Base-by-base conservation (phyloP, 2,329 filamentous ascomycete species). In the Cladophialophora carrionii region DNA sequence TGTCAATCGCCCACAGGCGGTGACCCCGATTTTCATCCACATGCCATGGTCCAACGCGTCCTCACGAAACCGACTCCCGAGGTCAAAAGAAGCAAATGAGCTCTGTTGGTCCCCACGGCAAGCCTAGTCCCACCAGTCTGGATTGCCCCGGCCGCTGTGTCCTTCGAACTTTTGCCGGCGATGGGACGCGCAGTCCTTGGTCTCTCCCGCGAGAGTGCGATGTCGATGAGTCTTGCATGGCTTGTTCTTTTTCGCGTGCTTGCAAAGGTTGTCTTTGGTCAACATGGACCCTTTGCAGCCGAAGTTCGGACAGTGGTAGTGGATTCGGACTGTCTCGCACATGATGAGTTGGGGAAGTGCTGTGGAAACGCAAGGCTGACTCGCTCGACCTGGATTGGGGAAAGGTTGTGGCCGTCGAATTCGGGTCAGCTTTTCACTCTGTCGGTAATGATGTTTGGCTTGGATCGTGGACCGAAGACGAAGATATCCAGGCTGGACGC, bases 271-370 rank as follows among this genome's bases (percentile, higher is more conserved):
- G 29, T 54, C 46, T 52, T 61, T 37, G 6, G 41, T 34, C 43
- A 57, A 46, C 9, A 46, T 54, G 37, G 29, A 43, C 2, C 65
- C 65, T 52, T 64, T 67, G 61, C 65, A 67, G 43, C 54, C 62
- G 32, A 49, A 46, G 24, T 53, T 48, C 2, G 62, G 53, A 51
- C 65, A 67, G 37, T 57, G 58, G 54, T 48, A 24, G 46, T 67
- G 65, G 37, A 64, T 57, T 51, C 58, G 62, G 20, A 59, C 62
- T 22, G 65, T 64, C 52, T 64, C 65, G 58, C 65, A 67, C 65
- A 67, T 64, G 37, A 17, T 61, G 57, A 20, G 34, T 29, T 14
- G 41, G 20, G n/a, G 17, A 5, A n/a, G 8, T 46, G 10, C 20
- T 53, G 14, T 14, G 48, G 22, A 24, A 14, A 14, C 48, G 48